These are phyloP conservation scores for Mucor irregularis DNA, from an alignment of 371 early-diverging fungal genomes.

Conservation along the genomic window DNA sequence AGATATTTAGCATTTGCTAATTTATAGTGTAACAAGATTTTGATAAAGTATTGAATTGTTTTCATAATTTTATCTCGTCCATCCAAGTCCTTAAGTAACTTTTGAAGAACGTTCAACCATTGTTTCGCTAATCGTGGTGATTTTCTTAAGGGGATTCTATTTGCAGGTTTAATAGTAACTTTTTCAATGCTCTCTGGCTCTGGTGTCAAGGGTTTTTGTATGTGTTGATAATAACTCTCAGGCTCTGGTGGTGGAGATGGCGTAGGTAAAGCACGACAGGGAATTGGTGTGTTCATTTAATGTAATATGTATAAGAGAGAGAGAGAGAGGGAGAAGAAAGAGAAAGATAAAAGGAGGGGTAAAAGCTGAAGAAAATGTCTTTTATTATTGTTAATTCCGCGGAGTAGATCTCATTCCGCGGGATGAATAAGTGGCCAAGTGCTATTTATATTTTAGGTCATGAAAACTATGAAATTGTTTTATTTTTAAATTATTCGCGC, in stretches of 20 bases:
- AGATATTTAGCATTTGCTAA: slow-evolving; percentile 42
- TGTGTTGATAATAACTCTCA: background rate
- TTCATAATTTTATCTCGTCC: slow-evolving; percentile 89
- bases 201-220: slow-evolving; percentile 1
- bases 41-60: slow-evolving; percentile 74
- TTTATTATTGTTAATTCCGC: background rate
- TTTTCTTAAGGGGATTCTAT: background rate
- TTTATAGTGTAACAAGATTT: slow-evolving; percentile 58
- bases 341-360: background rate
- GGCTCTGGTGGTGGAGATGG: slow-evolving; percentile 22
- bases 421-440: slow-evolving; percentile 1
- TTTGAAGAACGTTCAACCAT: slow-evolving; percentile 11
- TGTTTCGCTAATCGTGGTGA: background rate
- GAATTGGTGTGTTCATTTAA: background rate
- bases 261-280: slow-evolving; percentile 2
- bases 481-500: too few relatives aligned
- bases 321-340: background rate
- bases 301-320: background rate
- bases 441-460: too few relatives aligned
- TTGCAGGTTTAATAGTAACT: background rate
- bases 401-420: background rate
- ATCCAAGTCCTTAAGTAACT: slow-evolving; percentile 55
- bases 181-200: background rate
- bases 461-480: too few relatives aligned
- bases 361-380: background rate